phyloP scores from a whole-genome alignment of 139 green algal species.

The Trebouxia sp. region DNA sequence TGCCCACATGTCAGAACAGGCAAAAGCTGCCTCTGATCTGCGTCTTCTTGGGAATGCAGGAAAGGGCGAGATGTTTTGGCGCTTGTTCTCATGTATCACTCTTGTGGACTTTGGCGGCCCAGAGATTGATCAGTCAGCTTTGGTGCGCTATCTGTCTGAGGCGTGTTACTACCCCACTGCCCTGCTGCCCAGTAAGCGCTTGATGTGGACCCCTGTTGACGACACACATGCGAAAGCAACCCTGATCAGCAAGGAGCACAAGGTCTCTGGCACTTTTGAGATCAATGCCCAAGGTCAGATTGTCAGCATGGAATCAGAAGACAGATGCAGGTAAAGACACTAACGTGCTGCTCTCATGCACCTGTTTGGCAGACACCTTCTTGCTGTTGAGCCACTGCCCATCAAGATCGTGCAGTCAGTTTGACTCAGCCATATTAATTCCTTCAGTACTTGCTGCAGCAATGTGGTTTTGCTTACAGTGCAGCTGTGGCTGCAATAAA shows the following conservation, averaged over 20 bases:
- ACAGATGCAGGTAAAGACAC: slow-evolving; percentile 28
- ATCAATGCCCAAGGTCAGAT: slow-evolving; percentile 20
- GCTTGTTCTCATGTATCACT: slow-evolving; percentile 25
- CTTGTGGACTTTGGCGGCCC: slow-evolving; percentile 18
- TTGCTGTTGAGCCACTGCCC: too few relatives aligned
- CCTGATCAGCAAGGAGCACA: background rate
- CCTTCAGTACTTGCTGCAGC: too few relatives aligned
- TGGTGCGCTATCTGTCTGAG: slow-evolving; percentile 32
- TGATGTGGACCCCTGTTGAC: slow-evolving; percentile 17
- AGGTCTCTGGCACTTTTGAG: slow-evolving; percentile 27
- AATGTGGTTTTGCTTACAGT: too few relatives aligned
- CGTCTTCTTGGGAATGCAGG: too few relatives aligned
- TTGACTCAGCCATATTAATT: too few relatives aligned
- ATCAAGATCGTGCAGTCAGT: too few relatives aligned
- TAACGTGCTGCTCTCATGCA: too few relatives aligned
- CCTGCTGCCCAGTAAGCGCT: slow-evolving; percentile 21
- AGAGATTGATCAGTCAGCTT: slow-evolving; percentile 31
- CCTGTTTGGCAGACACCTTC: background rate
- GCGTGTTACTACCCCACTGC: slow-evolving; percentile 30
- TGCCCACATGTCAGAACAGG: background rate
- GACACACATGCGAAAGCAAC: slow-evolving; percentile 10
- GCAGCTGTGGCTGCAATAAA: too few relatives aligned
- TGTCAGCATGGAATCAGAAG: background rate
- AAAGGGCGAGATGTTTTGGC: slow-evolving; percentile 30
- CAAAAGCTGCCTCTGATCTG: too few relatives aligned